Evolutionary conservation across 257 asterid genomes (phyloP), one percentile per base, ranked within the genome.

Genomic region (Solanum corneliomulleri): DNA sequence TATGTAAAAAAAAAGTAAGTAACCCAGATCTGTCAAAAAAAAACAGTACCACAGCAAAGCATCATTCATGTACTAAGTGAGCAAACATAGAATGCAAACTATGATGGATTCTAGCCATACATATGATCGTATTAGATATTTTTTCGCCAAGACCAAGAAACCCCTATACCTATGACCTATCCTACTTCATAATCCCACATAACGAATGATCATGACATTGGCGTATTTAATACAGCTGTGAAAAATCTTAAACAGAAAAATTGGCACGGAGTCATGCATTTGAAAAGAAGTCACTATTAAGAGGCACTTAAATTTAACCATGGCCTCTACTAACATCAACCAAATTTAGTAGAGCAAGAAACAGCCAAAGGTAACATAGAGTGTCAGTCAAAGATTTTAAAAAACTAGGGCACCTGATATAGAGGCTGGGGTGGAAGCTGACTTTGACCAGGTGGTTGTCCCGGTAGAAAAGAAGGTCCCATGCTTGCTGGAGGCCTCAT

Each of bases 381-480:
- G 33, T 37, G 69, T 39, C 74, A 89, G 64, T 74, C 56, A 86
- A 84, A 70, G 14, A 83, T 27, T 80, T 87, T 2, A 85, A 89
- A 89, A 77, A 86, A 89, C 78, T 44, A 29, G 2, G 33, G 44
- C 88, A 93, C 98, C 99, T 97, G 99, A 91, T 95, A 97, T 66
- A 86, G 86, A 77, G 98, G 83, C 86, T 91, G 96, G 64, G 92
- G 91, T 88, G 92, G 90, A 84, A 91, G 90, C 92, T 94, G 98
- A 90, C 90, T 92, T 47, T 91, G 94, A 92, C 86, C 91, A 68
- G 97, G 95, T 86, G 90, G 87, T 93, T 92, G 99, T 16, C 97
- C 95, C 88, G 90, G 98, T 37, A 91, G 94, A 90, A 89, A 96
- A 62, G 97, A 91, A 91, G 96, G 95, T 82, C 96, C 98, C 90